Conservation (phyloP, 352 stramenopile genomes). For the Globisporangium lucens region DNA sequence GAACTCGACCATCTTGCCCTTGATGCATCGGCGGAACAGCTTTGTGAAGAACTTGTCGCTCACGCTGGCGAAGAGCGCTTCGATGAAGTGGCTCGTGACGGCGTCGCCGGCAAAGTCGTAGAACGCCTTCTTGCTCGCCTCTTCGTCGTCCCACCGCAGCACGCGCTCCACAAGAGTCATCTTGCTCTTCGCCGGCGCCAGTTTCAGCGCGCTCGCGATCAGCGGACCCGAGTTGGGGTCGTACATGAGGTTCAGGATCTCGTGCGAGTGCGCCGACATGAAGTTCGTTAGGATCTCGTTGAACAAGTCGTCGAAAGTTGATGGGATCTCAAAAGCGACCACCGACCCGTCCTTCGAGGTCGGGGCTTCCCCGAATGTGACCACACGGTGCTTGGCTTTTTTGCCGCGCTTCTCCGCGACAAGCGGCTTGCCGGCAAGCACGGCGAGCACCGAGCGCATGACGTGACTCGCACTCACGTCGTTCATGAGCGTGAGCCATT, state of each 20-base stretch:
- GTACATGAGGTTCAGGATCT: conserved; percentile 64
- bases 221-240: conserved; percentile 74
- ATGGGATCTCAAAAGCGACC: conserved; percentile 44
- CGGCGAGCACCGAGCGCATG: conserved; percentile 65
- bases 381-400: conserved; percentile 71
- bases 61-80: conserved; percentile 55
- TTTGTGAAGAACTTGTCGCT: conserved; percentile 66
- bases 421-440: conserved; percentile 60
- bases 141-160: conserved; percentile 69
- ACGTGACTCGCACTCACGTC: conserved; percentile 85
- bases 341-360: conserved; percentile 31
- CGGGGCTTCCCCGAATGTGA: conserved; percentile 50
- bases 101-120: conserved; percentile 68
- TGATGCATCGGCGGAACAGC: conserved; percentile 63
- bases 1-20: conserved; percentile 64
- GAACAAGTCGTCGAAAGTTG: conserved; percentile 57
- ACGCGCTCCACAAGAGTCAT: conserved; percentile 58
- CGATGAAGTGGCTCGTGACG: conserved; percentile 76
- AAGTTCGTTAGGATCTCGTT: conserved; percentile 53
- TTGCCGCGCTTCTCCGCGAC: conserved; percentile 78
- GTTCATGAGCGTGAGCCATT: conserved; percentile 86
- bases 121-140: conserved; percentile 44
- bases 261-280: conserved; percentile 33
- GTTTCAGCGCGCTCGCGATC: conserved; percentile 56
- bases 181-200: conserved; percentile 46